Evolutionary conservation across 345 rosid species (phyloP).

Genomic region (Eucalyptus grandis): DNA sequence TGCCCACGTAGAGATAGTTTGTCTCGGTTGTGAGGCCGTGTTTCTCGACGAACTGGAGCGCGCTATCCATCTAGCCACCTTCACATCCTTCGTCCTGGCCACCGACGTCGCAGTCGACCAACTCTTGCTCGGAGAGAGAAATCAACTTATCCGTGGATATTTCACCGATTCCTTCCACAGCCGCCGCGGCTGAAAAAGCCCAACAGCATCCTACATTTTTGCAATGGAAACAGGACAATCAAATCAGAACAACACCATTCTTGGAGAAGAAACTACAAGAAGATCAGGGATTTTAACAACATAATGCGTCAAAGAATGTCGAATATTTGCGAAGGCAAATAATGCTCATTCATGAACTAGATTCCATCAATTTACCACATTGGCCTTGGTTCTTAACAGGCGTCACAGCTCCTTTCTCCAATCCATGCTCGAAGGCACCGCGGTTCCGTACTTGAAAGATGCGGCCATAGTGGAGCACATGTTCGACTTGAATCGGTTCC

Average conservation of each 20-base stretch:
- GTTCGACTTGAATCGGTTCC: constrained; percentile 23
- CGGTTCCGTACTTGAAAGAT: constrained; percentile 21
- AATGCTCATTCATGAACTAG: neutral
- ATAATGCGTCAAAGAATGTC: neutral
- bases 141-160: constrained; percentile 10
- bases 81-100: constrained; percentile 30
- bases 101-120: constrained; percentile 26
- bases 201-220: constrained; percentile 2
- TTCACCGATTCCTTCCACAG: constrained; percentile 25
- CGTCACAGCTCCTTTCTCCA: constrained; percentile 15
- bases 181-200: constrained; percentile 38
- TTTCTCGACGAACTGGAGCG: constrained; percentile 1
- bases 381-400: constrained; percentile 13
- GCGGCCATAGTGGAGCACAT: neutral
- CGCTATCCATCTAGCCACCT: constrained; percentile 18
- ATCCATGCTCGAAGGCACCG: constrained; percentile 15
- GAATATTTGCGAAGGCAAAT: neutral
- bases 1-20: constrained; percentile 10
- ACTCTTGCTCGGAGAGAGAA: constrained; percentile 23
- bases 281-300: neutral
- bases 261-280: neutral
- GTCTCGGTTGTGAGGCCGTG: constrained; percentile 17
- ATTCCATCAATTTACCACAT: constrained; percentile 15
- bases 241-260: neutral
- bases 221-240: neutral